These are phyloP conservation scores for Rhododendron kiyosumense DNA, from an alignment of 148 eudicot genomes.

Conservation along the genomic window DNA sequence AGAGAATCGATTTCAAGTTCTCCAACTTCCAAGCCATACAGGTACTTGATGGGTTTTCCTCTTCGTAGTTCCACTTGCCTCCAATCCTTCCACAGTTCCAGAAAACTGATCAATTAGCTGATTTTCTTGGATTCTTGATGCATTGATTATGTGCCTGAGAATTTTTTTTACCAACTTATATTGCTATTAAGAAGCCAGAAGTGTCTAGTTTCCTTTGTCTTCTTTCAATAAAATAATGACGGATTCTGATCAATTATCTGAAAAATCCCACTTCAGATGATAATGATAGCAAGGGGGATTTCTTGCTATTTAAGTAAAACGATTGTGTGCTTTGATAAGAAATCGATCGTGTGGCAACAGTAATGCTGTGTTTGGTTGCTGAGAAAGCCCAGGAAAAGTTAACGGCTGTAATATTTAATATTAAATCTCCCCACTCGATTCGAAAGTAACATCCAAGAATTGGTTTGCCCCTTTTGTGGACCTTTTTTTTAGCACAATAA, in stretches of 20 bases:
- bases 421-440: background rate
- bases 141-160: background rate
- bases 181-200: background rate
- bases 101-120: background rate
- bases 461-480: too few species aligned
- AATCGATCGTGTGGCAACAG: background rate
- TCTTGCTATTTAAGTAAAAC: background rate
- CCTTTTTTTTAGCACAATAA: background rate
- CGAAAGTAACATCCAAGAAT: background rate
- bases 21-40: conserved; percentile 52
- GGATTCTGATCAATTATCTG: background rate
- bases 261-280: background rate
- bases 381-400: background rate
- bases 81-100: background rate
- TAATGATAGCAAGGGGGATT: too few species aligned
- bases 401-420: background rate
- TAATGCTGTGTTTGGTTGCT: background rate
- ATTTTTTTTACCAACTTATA: background rate
- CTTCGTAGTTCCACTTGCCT: background rate
- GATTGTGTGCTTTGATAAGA: background rate
- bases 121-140: background rate
- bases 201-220: background rate
- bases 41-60: conserved; percentile 14
- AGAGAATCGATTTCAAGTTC: conserved; percentile 52
- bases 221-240: background rate